Evolutionary conservation across 169 alveolate genomes (phyloP).

Genomic region (Plasmodium billcollinsi): DNA sequence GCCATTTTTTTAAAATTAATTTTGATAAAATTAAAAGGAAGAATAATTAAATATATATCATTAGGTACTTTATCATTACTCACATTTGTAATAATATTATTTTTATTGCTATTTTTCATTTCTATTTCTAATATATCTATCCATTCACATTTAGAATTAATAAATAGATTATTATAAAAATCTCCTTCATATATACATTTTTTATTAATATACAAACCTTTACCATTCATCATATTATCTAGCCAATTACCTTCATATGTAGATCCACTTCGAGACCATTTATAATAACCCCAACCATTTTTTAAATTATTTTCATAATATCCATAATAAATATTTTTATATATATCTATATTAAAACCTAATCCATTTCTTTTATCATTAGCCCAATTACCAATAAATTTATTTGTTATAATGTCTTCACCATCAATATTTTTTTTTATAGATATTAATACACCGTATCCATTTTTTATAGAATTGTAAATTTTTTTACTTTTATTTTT

Average conservation of each 20-base stretch:
- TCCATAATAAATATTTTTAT: slow-evolving; percentile 62
- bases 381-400: slow-evolving; percentile 68
- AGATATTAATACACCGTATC: slow-evolving; percentile 57
- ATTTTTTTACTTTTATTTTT: slow-evolving; percentile 43
- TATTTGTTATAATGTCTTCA: slow-evolving; percentile 43
- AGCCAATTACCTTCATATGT: slow-evolving; percentile 64
- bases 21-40: slow-evolving; percentile 71
- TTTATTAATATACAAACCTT: slow-evolving; percentile 57
- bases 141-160: slow-evolving; percentile 65
- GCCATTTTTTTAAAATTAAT: slow-evolving; percentile 48
- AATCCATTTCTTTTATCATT: slow-evolving; percentile 66
- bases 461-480: slow-evolving; percentile 43
- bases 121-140: slow-evolving; percentile 48
- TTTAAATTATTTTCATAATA: slow-evolving; percentile 57
- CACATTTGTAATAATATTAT: background rate
- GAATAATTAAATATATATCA: slow-evolving; percentile 34
- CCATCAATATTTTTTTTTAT: slow-evolving; percentile 27
- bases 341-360: slow-evolving; percentile 58
- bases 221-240: slow-evolving; percentile 55
- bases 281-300: slow-evolving; percentile 69
- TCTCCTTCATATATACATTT: slow-evolving; percentile 31
- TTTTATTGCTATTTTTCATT: background rate
- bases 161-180: slow-evolving; percentile 45
- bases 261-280: slow-evolving; percentile 37
- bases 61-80: background rate